Evolutionary conservation across 2,329 filamentous ascomycete species (phyloP).

Genomic region (Cladorrhinum sp.): DNA sequence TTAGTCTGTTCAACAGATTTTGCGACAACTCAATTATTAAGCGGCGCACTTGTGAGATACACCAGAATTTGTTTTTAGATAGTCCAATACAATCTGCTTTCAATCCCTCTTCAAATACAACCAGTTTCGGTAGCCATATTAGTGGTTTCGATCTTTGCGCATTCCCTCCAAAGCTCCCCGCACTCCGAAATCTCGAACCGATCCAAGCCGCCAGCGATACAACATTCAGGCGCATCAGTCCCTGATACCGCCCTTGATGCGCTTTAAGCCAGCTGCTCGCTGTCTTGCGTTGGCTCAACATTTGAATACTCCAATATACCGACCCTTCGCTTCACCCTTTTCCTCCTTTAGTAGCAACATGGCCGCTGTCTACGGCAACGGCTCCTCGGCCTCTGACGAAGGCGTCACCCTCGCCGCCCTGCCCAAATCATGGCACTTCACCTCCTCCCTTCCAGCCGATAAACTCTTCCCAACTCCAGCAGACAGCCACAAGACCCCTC

Average conservation of each 20-base stretch:
- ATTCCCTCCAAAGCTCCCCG: not conserved
- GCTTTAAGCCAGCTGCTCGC: conserved; percentile 25
- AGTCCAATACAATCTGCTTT: not conserved
- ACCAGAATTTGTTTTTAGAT: not conserved
- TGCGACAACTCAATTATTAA: not conserved
- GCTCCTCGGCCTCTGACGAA: conserved; percentile 8
- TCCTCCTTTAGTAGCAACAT: conserved; percentile 16
- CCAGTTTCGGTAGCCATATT: not conserved
- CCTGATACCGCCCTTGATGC: conserved; percentile 20
- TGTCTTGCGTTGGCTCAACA: conserved; percentile 28
- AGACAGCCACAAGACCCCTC: conserved; percentile 75
- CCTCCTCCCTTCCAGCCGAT: conserved; percentile 71
- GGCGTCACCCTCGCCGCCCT: conserved; percentile 50
- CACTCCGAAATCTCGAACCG: not conserved
- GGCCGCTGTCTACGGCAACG: conserved; percentile 15
- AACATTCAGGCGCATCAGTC: not conserved
- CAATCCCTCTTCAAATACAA: not conserved
- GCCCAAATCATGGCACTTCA: conserved; percentile 65
- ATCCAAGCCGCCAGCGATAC: not conserved
- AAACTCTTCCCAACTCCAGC: conserved; percentile 74
- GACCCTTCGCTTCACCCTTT: conserved; percentile 9
- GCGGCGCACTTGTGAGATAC: too few relatives aligned
- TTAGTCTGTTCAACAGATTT: not conserved
- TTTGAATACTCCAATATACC: conserved; percentile 16
- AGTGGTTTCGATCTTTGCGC: too few relatives aligned